Base-by-base conservation (phyloP, 148 eudicot species). In the Chenopodium album region DNA sequence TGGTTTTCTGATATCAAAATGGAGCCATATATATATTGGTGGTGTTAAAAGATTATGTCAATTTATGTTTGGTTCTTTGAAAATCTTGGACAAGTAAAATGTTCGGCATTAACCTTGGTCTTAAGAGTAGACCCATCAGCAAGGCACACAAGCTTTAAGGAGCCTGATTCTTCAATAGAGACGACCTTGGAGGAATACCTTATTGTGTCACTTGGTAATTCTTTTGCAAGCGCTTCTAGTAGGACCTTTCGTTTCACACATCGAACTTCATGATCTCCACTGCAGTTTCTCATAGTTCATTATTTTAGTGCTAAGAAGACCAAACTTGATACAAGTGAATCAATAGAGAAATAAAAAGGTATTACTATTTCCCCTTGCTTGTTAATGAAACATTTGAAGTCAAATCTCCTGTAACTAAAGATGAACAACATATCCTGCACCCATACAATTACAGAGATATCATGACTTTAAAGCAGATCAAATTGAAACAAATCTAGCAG, bases 161-260 rank as follows among this genome's bases (percentile, higher is more conserved):
- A 81, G 26, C 85, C 89, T 4, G 87, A 79, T 26, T 86, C 90
- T 28, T 92, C 83, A 77, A 92, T 88, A 10, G 85, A 82, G 11
- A 89, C 91, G 74, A 92, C 92, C 89, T 89, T 88, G 37, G 95
- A 87, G 1, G 93, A 90, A 68, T 83, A 92, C 89, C 88, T 83
- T 31, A 90, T 80, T 47, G 90, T 89, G 76, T 76, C 90, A 64
- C 62, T 82, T 28, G 95, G 95, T 32, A 92, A 89, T 62, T 90
- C 93, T 9, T 85, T 88, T 65, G 82, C 90, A 71, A 92, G 86
- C 63, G 91, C 79, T 78, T 90, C 95, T 46, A 89, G 59, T 56
- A 92, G 79, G 12, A 65, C 71, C 72, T 85, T 92, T 47, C 93
- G 80, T 70, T 52, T 87, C 11, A 89, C 69, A 37, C 93, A 85